Percentiles rank a stretch among this genome's conserved stretches.
phyloP scores from a whole-genome alignment of 1,284 basidiomycete genomes.

The Cutaneotrichosporon curvatum region DNA sequence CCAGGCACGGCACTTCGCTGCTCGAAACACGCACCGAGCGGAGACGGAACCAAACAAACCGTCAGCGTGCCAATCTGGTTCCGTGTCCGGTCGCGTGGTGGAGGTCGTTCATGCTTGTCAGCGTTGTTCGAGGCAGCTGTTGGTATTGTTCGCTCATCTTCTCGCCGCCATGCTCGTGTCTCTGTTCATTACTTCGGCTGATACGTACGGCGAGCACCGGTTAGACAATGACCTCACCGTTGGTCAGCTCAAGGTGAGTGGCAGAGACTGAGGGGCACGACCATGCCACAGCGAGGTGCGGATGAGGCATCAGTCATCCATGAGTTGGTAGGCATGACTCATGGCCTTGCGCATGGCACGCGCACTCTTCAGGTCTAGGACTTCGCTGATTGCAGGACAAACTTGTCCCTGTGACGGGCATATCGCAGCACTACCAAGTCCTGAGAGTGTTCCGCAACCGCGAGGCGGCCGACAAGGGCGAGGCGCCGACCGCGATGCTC shows the following conservation, averaged over 20 bases:
- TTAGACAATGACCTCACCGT: slow-evolving; percentile 68
- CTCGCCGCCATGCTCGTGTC: slow-evolving; percentile 45
- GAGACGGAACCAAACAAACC: not conserved
- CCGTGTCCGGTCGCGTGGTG: not conserved
- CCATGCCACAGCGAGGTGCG: too few relatives aligned
- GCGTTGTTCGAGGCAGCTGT: not conserved
- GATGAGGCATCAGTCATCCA: too few relatives aligned
- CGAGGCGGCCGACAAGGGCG: slow-evolving; percentile 35
- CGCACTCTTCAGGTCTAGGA: not conserved
- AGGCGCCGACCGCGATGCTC: slow-evolving; percentile 53
- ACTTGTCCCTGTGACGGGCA: slow-evolving; percentile 84
- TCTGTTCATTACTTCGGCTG: slow-evolving; percentile 72
- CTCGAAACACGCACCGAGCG: too few relatives aligned
- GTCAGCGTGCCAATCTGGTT: not conserved
- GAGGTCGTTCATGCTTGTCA: not conserved
- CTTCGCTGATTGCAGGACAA: slow-evolving; percentile 54
- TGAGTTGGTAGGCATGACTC: too few relatives aligned
- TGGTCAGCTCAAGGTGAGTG: slow-evolving; percentile 65
- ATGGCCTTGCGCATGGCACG: too few relatives aligned
- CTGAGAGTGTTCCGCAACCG: slow-evolving; percentile 61
- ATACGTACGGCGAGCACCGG: slow-evolving; percentile 77
- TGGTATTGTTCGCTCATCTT: not conserved
- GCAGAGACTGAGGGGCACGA: slow-evolving; percentile 5
- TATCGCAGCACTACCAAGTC: slow-evolving; percentile 63
- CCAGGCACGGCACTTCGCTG: too few relatives aligned